phyloP scores from a whole-genome alignment of 495 filamentous ascomycete species.

The Cercophora sp. region DNA sequence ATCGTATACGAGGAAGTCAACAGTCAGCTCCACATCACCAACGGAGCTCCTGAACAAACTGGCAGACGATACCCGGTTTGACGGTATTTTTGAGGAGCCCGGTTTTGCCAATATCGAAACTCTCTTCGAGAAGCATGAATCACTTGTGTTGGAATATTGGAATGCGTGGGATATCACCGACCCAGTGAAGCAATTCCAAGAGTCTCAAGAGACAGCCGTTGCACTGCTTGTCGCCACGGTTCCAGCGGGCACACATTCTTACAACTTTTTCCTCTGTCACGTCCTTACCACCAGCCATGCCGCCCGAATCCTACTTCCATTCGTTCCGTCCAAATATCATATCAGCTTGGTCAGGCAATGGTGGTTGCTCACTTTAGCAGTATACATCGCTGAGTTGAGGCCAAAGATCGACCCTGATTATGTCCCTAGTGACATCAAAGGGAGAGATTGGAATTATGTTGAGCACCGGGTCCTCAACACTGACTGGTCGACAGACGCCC shows the following conservation, averaged over 20 bases:
- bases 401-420: slow-evolving; percentile 64
- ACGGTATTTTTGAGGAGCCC: slow-evolving; percentile 55
- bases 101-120: slow-evolving; percentile 61
- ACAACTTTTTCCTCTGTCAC: slow-evolving; percentile 85
- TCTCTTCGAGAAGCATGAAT: slow-evolving; percentile 66
- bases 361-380: slow-evolving; percentile 77
- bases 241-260: slow-evolving; percentile 53
- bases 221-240: slow-evolving; percentile 65
- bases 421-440: slow-evolving; percentile 58
- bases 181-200: slow-evolving; percentile 65
- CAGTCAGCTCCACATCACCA: slow-evolving; percentile 51
- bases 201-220: slow-evolving; percentile 71
- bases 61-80: slow-evolving; percentile 48
- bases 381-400: slow-evolving; percentile 71
- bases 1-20: slow-evolving; percentile 56
- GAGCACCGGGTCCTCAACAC: slow-evolving; percentile 63
- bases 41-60: slow-evolving; percentile 66
- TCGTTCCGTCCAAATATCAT: slow-evolving; percentile 70
- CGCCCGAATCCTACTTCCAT: slow-evolving; percentile 75
- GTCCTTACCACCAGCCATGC: slow-evolving; percentile 82
- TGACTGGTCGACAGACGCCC: slow-evolving; percentile 63
- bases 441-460: slow-evolving; percentile 73
- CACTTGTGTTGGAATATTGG: slow-evolving; percentile 77
- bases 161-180: slow-evolving; percentile 71
- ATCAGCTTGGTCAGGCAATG: slow-evolving; percentile 72